Evolutionary conservation across 805 yeast genomes (phyloP).

Genomic region (Jamesozyma rosinii): DNA sequence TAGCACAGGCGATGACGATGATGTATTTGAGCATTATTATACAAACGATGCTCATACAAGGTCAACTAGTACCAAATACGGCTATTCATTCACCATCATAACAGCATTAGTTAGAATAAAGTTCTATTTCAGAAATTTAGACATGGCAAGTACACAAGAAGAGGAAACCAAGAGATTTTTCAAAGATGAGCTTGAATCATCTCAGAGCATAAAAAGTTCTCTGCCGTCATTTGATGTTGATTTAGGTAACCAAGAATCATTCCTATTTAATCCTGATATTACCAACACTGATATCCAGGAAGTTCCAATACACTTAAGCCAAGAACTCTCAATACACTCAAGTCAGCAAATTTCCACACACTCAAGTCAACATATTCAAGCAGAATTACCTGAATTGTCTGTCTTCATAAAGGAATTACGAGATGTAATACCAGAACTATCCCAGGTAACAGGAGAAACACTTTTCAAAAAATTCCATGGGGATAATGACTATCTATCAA

Average conservation of each 20-base stretch:
- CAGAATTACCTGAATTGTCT: too few species aligned
- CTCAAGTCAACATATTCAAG: neutral
- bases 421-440: slow-evolving; percentile 32
- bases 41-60: too few species aligned
- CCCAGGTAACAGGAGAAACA: slow-evolving; percentile 11
- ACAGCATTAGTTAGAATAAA: too few species aligned
- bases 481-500: slow-evolving; percentile 24
- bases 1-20: too few species aligned
- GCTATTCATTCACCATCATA: too few species aligned
- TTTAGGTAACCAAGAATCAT: slow-evolving; percentile 15
- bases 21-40: too few species aligned
- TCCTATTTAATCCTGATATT: slow-evolving; percentile 11
- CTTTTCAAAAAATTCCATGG: slow-evolving; percentile 26
- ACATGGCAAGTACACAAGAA: neutral
- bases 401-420: slow-evolving; percentile 30
- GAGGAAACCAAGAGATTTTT: slow-evolving; percentile 21
- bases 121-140: too few species aligned
- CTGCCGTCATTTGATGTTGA: slow-evolving; percentile 4
- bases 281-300: neutral
- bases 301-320: too few species aligned
- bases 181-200: slow-evolving; percentile 25
- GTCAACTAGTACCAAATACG: too few species aligned
- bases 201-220: slow-evolving; percentile 8
- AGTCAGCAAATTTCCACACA: neutral
- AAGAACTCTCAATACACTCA: too few species aligned